phyloP scores from a whole-genome alignment of 495 filamentous ascomycete species.

The Friedmanniomyces endolithicus region DNA sequence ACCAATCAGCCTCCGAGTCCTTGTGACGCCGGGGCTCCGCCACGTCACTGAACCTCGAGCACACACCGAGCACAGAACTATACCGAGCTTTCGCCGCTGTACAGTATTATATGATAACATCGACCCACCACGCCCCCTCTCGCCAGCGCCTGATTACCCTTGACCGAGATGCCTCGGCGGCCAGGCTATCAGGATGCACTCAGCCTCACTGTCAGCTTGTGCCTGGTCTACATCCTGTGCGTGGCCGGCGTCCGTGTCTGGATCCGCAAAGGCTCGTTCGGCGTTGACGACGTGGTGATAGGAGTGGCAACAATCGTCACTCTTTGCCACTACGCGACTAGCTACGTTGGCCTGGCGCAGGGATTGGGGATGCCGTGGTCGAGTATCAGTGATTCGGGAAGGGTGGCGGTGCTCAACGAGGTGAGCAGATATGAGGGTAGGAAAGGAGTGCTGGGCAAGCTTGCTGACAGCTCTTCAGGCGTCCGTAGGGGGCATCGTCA shows the following conservation, averaged over 20 bases:
- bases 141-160: neutral
- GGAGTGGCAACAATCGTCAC: slow-evolving; percentile 1
- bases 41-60: neutral
- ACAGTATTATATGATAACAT: neutral
- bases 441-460: neutral
- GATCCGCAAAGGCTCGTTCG: slow-evolving; percentile 4
- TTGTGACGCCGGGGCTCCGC: neutral
- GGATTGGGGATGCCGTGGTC: slow-evolving; percentile 1
- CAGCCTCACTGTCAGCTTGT: slow-evolving; percentile 9
- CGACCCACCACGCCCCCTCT: too few species aligned
- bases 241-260: neutral
- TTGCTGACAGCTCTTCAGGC: slow-evolving; percentile 7
- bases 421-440: neutral
- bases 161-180: neutral
- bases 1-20: neutral
- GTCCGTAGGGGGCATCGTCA: slow-evolving; percentile 1
- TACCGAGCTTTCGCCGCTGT: neutral
- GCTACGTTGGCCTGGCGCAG: slow-evolving; percentile 2
- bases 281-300: slow-evolving; percentile 3
- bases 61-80: neutral
- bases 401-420: neutral
- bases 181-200: neutral
- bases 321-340: neutral
- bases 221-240: slow-evolving; percentile 5
- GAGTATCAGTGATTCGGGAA: neutral